Conservation (phyloP, 2,329 filamentous ascomycete species). For the Fusarium irregulare region DNA sequence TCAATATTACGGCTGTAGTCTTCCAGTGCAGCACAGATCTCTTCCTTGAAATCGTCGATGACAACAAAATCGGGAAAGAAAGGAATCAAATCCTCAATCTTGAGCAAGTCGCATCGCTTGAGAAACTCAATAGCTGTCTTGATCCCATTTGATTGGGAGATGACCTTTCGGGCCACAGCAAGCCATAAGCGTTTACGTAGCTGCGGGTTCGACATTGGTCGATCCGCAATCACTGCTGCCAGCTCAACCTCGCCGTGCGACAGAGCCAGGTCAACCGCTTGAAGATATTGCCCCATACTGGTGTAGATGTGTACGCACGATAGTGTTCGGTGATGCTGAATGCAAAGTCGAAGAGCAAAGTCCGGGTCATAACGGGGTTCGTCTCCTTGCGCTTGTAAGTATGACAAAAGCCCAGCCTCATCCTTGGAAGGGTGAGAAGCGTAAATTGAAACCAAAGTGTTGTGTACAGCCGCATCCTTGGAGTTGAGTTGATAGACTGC, state of each 20-base stretch:
- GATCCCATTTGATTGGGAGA: slow-evolving; percentile 86
- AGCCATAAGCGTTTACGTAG: slow-evolving; percentile 96
- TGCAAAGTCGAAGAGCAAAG: slow-evolving; percentile 94
- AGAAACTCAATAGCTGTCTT: slow-evolving; percentile 94
- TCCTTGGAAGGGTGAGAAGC: slow-evolving; percentile 86
- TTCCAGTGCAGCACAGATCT: slow-evolving; percentile 93
- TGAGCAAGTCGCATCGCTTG: slow-evolving; percentile 87
- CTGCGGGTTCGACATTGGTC: slow-evolving; percentile 79
- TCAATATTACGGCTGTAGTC: slow-evolving; percentile 95
- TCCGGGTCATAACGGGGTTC: slow-evolving; percentile 92
- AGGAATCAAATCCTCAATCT: slow-evolving; percentile 95
- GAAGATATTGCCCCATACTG: slow-evolving; percentile 92
- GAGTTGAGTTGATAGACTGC: slow-evolving; percentile 89
- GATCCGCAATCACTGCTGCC: slow-evolving; percentile 88
- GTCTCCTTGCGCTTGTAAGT: slow-evolving; percentile 89
- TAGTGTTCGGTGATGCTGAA: slow-evolving; percentile 91
- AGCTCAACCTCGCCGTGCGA: slow-evolving; percentile 91
- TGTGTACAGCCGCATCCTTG: slow-evolving; percentile 88
- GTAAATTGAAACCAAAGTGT: slow-evolving; percentile 95
- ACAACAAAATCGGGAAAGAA: slow-evolving; percentile 99
- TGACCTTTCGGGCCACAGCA: slow-evolving; percentile 93
- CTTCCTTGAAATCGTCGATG: slow-evolving; percentile 99
- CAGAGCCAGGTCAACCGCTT: slow-evolving; percentile 91
- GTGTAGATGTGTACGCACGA: slow-evolving; percentile 98
- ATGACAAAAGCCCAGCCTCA: slow-evolving; percentile 85